Evolutionary conservation across 345 rosid genomes (phyloP).

Genomic region (Eucalyptus marginata): DNA sequence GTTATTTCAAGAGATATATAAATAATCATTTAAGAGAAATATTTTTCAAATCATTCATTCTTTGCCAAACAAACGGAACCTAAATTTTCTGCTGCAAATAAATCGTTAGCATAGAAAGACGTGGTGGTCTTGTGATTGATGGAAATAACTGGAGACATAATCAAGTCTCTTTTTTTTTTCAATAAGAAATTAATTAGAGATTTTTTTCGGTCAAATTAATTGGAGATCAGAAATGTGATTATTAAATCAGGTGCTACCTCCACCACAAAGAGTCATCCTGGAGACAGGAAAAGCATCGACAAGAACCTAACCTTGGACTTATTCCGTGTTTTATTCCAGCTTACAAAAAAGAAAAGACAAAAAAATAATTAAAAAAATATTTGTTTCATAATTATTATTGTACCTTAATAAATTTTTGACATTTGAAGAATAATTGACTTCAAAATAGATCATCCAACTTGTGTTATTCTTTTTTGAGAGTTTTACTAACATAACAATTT

Average conservation of each 20-base stretch:
- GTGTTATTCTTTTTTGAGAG: not conserved
- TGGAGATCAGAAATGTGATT: not conserved
- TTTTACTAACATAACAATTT: no score
- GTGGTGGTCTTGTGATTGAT: not conserved
- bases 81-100: not conserved
- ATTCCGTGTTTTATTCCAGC: not conserved
- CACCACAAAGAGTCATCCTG: not conserved
- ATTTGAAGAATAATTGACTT: not conserved
- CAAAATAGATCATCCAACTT: not conserved
- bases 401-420: not conserved
- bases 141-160: not conserved
- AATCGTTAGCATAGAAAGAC: not conserved
- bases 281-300: not conserved
- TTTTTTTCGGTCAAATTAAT: no score
- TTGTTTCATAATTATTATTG: not conserved
- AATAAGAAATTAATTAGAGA: not conserved
- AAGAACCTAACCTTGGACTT: not conserved
- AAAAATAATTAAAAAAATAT: not conserved
- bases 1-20: no score
- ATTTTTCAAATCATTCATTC: not conserved
- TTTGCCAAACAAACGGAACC: rapidly evolving
- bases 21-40: no score
- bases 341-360: not conserved
- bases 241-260: not conserved
- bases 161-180: not conserved